phyloP scores from a whole-genome alignment of 2,329 filamentous ascomycete species.

The Decorospora gaudefroyi region DNA sequence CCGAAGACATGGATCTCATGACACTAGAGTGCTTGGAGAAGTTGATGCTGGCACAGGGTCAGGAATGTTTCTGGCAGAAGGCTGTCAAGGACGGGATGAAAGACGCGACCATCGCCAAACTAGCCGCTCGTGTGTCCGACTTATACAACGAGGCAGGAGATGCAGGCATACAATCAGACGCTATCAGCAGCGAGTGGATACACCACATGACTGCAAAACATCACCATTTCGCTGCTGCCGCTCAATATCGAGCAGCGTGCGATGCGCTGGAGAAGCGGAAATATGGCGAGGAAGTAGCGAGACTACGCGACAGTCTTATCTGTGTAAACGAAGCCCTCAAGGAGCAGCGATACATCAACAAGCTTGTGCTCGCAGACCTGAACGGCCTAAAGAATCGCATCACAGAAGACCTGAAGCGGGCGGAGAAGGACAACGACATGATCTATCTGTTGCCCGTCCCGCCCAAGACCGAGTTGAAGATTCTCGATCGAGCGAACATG shows the following conservation, averaged over 20 bases:
- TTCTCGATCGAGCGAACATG: conserved; percentile 87
- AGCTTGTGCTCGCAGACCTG: conserved; percentile 78
- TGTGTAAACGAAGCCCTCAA: conserved; percentile 87
- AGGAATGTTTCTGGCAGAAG: conserved; percentile 98
- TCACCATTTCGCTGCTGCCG: conserved; percentile 93
- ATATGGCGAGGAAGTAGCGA: conserved; percentile 93
- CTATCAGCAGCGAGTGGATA: conserved; percentile 93
- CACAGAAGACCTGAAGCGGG: conserved; percentile 84
- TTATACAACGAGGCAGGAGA: conserved; percentile 85
- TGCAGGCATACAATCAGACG: conserved; percentile 83
- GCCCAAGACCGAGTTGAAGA: conserved; percentile 83
- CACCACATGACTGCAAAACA: conserved; percentile 97
- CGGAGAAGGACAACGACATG: conserved; percentile 94
- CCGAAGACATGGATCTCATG: conserved; percentile 92
- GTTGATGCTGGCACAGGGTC: conserved; percentile 86
- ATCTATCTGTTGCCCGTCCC: conserved; percentile 90
- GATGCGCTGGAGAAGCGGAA: conserved; percentile 91
- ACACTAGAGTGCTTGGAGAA: conserved; percentile 83
- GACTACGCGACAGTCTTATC: conserved; percentile 76
- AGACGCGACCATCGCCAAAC: conserved; percentile 86
- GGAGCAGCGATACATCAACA: conserved; percentile 80
- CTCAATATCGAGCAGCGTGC: conserved; percentile 87
- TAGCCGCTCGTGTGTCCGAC: conserved; percentile 89
- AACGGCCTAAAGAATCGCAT: conserved; percentile 81
- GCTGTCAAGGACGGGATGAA: conserved; percentile 93